phyloP scores from a whole-genome alignment of 2,329 filamentous ascomycete species.

The Aureobasidium sp. region DNA sequence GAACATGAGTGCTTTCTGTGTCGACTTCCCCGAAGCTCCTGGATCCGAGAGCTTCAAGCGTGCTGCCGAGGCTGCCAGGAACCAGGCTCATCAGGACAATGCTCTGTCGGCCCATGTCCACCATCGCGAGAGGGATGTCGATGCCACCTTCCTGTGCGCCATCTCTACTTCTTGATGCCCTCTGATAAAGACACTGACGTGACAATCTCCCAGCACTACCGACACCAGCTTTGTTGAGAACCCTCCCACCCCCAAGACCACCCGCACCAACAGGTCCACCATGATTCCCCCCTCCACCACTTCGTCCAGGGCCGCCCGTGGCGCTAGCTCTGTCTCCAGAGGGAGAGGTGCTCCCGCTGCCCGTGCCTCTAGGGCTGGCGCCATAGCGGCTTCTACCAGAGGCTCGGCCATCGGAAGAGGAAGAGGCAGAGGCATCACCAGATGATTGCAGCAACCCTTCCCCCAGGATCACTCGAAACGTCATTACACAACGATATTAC shows the following conservation, averaged over 20 bases:
- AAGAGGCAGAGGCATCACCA: slow-evolving; percentile 20
- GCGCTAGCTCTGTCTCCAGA: slow-evolving; percentile 31
- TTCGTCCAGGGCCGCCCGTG: slow-evolving; percentile 18
- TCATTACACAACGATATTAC: background rate
- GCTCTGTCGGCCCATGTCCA: slow-evolving; percentile 9
- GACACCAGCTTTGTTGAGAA: slow-evolving; percentile 89
- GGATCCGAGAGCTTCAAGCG: slow-evolving; percentile 16
- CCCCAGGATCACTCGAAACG: no score
- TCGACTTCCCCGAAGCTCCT: slow-evolving; percentile 81
- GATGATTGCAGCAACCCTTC: no score
- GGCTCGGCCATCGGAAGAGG: slow-evolving; percentile 28
- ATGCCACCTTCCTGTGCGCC: slow-evolving; percentile 77
- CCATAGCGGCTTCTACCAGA: slow-evolving; percentile 21
- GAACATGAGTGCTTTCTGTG: slow-evolving; percentile 99
- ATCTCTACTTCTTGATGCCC: background rate
- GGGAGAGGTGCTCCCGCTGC: slow-evolving; percentile 17
- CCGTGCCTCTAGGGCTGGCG: slow-evolving; percentile 22
- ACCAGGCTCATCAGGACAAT: slow-evolving; percentile 5
- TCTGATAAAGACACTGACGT: background rate
- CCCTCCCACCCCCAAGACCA: slow-evolving; percentile 47
- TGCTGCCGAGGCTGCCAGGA: slow-evolving; percentile 9
- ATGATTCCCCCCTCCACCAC: slow-evolving; percentile 27
- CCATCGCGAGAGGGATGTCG: slow-evolving; percentile 41
- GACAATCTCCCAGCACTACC: slow-evolving; percentile 62
- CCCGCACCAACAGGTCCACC: slow-evolving; percentile 33